phyloP scores from a whole-genome alignment of 306 rosid species.

The Castanopsis chinensis region DNA sequence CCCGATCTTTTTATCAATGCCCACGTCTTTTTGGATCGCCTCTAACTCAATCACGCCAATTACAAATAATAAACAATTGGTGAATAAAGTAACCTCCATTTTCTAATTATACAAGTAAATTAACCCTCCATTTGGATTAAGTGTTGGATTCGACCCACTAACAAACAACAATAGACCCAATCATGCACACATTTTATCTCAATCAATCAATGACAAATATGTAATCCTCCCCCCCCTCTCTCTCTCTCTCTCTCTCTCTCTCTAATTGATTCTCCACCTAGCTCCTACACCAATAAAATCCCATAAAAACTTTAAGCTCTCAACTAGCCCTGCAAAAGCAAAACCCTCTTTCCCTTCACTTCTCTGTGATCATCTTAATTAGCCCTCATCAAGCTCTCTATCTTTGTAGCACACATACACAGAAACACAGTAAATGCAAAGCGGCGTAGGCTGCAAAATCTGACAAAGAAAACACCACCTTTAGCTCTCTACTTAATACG shows the following conservation, averaged over 20 bases:
- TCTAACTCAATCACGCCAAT: too few relatives aligned
- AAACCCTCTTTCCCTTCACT: neutral
- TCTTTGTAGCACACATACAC: neutral
- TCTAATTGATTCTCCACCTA: constrained; percentile 7
- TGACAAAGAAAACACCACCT: neutral
- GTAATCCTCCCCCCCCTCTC: constrained; percentile 7
- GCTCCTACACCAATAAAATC: neutral
- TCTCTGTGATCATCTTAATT: neutral
- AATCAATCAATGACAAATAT: constrained; percentile 22
- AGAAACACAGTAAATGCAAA: neutral
- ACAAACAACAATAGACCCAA: too few relatives aligned
- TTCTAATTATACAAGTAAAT: too few relatives aligned
- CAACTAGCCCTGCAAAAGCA: neutral
- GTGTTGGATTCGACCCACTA: too few relatives aligned
- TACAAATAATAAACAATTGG: too few relatives aligned
- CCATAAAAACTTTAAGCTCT: neutral
- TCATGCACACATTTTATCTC: too few relatives aligned
- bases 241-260: neutral
- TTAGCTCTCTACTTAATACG: too few relatives aligned
- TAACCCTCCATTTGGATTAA: too few relatives aligned
- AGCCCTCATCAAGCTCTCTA: neutral
- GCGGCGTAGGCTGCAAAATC: neutral
- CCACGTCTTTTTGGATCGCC: too few relatives aligned
- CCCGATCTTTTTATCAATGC: too few relatives aligned
- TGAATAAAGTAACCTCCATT: too few relatives aligned